Evolutionary conservation across 768 basidiomycete genomes (phyloP).

Genomic region (Melanogaster broomeanus): DNA sequence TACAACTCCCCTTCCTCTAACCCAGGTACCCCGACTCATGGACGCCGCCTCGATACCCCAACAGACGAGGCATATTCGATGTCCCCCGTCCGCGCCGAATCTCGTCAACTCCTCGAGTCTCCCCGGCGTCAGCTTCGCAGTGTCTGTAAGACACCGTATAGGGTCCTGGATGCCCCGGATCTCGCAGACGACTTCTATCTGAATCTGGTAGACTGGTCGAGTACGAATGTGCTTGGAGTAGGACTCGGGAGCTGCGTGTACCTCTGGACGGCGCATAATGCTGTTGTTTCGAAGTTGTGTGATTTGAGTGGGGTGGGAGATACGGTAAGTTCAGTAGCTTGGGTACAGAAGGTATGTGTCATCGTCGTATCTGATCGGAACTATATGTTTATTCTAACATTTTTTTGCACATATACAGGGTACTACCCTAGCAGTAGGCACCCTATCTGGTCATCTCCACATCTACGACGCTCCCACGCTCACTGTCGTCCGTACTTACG

Average conservation of each 20-base stretch:
- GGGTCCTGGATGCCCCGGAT: slow-evolving; percentile 96
- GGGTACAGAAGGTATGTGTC: slow-evolving; percentile 75
- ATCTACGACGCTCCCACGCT: slow-evolving; percentile 91
- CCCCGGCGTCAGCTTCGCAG: slow-evolving; percentile 79
- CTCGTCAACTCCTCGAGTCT: slow-evolving; percentile 78
- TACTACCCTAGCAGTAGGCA: slow-evolving; percentile 89
- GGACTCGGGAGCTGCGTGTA: slow-evolving; percentile 93
- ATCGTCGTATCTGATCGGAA: not conserved
- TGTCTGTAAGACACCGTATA: slow-evolving; percentile 93
- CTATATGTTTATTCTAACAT: not conserved
- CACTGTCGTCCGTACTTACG: slow-evolving; percentile 76
- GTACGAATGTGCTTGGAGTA: slow-evolving; percentile 92
- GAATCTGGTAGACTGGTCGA: slow-evolving; percentile 97
- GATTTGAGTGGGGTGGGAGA: slow-evolving; percentile 69
- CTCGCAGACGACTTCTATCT: slow-evolving; percentile 98
- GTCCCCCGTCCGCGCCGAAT: slow-evolving; percentile 85
- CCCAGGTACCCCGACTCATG: slow-evolving; percentile 49
- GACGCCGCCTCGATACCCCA: slow-evolving; percentile 72
- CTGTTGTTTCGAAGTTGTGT: slow-evolving; percentile 88
- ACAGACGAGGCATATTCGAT: slow-evolving; percentile 88
- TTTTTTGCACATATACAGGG: slow-evolving; percentile 44
- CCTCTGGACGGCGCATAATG: slow-evolving; percentile 95
- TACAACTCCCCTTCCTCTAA: slow-evolving; percentile 65
- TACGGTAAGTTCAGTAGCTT: slow-evolving; percentile 84
- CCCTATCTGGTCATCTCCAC: slow-evolving; percentile 83